Evolutionary conservation across 2,329 filamentous ascomycete genomes (phyloP).

Genomic region (Phaeosphaeriaceae sp.): DNA sequence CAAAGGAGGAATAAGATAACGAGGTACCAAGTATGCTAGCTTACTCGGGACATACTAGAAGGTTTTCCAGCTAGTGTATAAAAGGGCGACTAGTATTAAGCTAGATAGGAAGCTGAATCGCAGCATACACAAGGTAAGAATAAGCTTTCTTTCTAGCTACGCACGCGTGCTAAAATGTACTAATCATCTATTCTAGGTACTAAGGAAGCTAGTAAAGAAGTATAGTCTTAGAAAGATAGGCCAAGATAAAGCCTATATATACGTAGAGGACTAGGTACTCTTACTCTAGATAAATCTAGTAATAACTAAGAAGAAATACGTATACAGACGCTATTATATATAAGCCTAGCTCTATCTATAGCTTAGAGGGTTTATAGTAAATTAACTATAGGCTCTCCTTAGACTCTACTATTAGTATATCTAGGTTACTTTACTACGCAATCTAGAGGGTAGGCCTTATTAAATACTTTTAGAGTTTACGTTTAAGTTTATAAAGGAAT

Average conservation of each 20-base stretch:
- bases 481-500: conserved; percentile 11
- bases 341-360: conserved; percentile 23
- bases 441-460: conserved; percentile 12
- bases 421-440: conserved; percentile 8
- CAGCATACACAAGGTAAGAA: too few relatives aligned
- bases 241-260: conserved; percentile 19
- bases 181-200: not conserved
- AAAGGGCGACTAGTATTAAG: too few relatives aligned
- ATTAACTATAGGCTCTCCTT: conserved; percentile 15
- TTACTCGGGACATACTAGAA: too few relatives aligned
- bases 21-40: too few relatives aligned
- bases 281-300: conserved; percentile 26
- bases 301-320: conserved; percentile 21
- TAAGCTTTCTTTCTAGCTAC: not conserved
- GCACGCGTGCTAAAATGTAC: not conserved
- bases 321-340: conserved; percentile 19
- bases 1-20: too few relatives aligned
- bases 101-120: too few relatives aligned
- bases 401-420: conserved; percentile 12
- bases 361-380: conserved; percentile 20
- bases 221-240: conserved; percentile 17
- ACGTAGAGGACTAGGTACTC: conserved; percentile 19
- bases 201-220: conserved; percentile 22
- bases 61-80: too few relatives aligned
- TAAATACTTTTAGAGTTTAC: conserved; percentile 13